Base-by-base conservation (phyloP, 345 rosid genomes). In the Trapa incisa region DNA sequence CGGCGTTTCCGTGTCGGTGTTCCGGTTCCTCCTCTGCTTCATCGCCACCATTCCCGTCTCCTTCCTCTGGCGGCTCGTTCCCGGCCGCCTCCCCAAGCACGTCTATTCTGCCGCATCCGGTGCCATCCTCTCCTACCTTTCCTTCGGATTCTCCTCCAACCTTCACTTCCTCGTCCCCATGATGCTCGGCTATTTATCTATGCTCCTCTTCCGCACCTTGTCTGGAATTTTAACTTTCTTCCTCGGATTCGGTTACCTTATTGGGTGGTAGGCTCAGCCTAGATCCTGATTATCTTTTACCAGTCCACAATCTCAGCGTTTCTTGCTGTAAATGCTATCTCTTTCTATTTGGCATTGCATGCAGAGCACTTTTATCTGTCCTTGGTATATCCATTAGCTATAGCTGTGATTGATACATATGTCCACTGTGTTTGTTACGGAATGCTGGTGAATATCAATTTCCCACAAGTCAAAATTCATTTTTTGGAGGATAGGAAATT, bases 161-260 rank as follows among this genome's bases (percentile, higher is more conserved):
- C 94, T 93, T 61, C 98, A 87, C 67, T 93, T 93, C 73, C 79
- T 90, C 76, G 92, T 90, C 36, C 92, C 97, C 11, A 93, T 90
- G 92, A 62, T 75, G 47, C 42, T 83, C 63, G 96, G 96, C 37
- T 93, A 93, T 68, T 77, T 82, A 48, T 83, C 97, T 7, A 93
- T 93, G 97, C 74, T 76, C 72, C 68, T 91, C 15, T 84, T 42
- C 67, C 88, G 96, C 52, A 68, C 94, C 35, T 68, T 80, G 64
- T 88, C 84, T 66, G 98, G 98, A 66, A 65, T 84, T 75, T 32
- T 90, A 66, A 83, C 97, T 13, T 93, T 88, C 78, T 74, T 86
- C 67, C 47, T 82, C 16, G 92, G 94, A 13, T 88, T 93, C 12
- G 92, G 85, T 65, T 90, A 90, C 69, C 91, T 93, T 75, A 93